A percentile compares a stretch with the other conserved stretches of the same genome.
These are phyloP conservation scores for Aspergillus glaucus DNA, from an alignment of 2,329 filamentous ascomycete genomes.

Conservation along the genomic window DNA sequence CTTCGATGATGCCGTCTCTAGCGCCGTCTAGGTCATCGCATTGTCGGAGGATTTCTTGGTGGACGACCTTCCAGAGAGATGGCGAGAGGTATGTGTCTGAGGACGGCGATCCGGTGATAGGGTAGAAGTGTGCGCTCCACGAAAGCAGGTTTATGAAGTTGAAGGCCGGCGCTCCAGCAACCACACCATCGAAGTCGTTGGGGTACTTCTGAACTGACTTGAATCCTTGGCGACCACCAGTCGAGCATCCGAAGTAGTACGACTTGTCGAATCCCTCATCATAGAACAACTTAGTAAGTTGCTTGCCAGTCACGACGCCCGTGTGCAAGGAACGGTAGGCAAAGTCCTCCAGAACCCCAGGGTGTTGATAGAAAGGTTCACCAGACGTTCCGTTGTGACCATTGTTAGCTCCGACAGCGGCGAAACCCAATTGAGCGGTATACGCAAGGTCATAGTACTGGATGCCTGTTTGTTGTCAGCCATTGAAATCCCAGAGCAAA, in stretches of 20 bases:
- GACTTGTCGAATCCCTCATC: conserved; percentile 35
- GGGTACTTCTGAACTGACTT: conserved; percentile 42
- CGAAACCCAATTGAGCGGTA: conserved; percentile 38
- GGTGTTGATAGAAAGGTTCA: conserved; percentile 41
- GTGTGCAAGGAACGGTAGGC: conserved; percentile 42
- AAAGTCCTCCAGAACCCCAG: conserved; percentile 44
- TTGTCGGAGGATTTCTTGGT: conserved; percentile 32
- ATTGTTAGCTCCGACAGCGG: conserved; percentile 45
- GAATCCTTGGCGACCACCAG: conserved; percentile 45
- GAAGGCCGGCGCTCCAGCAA: conserved; percentile 39
- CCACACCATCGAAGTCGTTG: conserved; percentile 45
- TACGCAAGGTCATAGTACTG: conserved; percentile 43
- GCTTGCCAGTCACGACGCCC: conserved; percentile 34
- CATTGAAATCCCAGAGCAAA: background rate
- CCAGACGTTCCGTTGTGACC: conserved; percentile 46
- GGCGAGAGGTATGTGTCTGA: conserved; percentile 24
- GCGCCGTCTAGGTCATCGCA: conserved; percentile 28
- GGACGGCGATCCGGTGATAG: conserved; percentile 33
- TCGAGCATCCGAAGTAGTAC: conserved; percentile 45
- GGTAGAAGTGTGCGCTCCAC: conserved; percentile 40
- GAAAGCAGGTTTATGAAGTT: conserved; percentile 40
- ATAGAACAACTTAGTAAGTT: conserved; percentile 37
- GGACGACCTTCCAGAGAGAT: conserved; percentile 25
- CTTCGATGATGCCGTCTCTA: conserved; percentile 32
- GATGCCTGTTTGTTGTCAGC: conserved; percentile 29